phyloP scores from a whole-genome alignment of 306 rosid species.

The Crataegus laevigata region DNA sequence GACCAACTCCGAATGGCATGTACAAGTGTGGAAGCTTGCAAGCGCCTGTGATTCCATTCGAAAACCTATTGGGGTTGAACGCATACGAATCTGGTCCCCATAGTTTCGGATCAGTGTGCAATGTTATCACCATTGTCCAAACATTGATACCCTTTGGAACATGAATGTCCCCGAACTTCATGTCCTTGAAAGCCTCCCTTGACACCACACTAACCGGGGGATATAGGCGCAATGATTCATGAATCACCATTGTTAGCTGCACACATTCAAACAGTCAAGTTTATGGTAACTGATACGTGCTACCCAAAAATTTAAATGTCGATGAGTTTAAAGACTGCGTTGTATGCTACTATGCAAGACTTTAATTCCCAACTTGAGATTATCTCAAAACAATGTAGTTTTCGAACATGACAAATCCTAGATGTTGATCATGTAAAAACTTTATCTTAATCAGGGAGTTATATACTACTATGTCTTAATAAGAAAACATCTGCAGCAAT shows the following conservation, averaged over 20 bases:
- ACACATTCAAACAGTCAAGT: not conserved
- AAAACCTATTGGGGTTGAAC: slow-evolving; percentile 20
- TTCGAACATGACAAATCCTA: no score
- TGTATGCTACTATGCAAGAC: no score
- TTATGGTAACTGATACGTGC: not conserved
- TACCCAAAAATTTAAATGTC: no score
- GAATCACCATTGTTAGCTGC: slow-evolving; percentile 26
- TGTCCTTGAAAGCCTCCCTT: slow-evolving; percentile 20
- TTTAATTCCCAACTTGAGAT: no score
- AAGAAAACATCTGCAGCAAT: no score
- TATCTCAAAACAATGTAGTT: no score
- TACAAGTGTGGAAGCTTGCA: slow-evolving; percentile 26
- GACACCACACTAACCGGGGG: slow-evolving; percentile 10
- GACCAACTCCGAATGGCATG: slow-evolving; percentile 19
- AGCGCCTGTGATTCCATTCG: slow-evolving; percentile 7
- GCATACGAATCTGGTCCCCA: slow-evolving; percentile 21
- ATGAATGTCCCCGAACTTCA: slow-evolving; percentile 4
- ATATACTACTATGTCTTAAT: no score
- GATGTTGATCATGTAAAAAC: no score
- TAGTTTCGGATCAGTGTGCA: slow-evolving; percentile 9
- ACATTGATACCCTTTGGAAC: slow-evolving; percentile 18
- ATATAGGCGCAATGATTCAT: slow-evolving; percentile 19
- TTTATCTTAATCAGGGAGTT: no score
- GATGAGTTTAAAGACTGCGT: no score
- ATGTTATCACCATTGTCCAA: slow-evolving; percentile 1